Evolutionary conservation across 495 filamentous ascomycete species (phyloP).

Genomic region (Trichoderma asperelloides): DNA sequence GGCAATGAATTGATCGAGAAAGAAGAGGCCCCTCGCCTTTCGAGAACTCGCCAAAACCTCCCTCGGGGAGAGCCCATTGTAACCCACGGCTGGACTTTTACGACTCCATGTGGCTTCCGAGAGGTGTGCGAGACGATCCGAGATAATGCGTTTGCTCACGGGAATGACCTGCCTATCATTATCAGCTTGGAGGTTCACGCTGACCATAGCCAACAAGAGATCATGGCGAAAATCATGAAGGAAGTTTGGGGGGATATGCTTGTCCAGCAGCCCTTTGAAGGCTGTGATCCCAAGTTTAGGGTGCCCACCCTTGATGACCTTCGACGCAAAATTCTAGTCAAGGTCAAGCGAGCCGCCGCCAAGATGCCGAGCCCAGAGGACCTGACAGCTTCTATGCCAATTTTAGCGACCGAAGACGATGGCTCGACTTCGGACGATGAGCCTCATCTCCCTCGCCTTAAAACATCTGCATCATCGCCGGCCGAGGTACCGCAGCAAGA

Average conservation of each 20-base stretch:
- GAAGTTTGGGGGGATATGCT: constrained; percentile 71
- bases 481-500: not conserved
- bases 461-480: not conserved
- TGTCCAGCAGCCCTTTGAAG: constrained; percentile 45
- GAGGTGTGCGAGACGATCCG: constrained; percentile 74
- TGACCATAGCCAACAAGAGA: constrained; percentile 67
- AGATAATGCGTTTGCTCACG: constrained; percentile 59
- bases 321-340: constrained; percentile 76
- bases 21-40: constrained; percentile 8
- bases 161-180: constrained; percentile 67
- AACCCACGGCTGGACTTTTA: constrained; percentile 79
- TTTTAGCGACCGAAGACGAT: constrained; percentile 20
- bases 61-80: constrained; percentile 56
- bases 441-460: not conserved
- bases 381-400: constrained; percentile 18
- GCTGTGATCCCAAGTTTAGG: constrained; percentile 36
- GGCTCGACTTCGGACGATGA: constrained; percentile 25
- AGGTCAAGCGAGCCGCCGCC: constrained; percentile 64
- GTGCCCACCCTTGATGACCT: constrained; percentile 65
- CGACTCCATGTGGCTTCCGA: constrained; percentile 75
- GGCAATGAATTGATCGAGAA: not conserved
- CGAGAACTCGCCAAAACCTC: constrained; percentile 21
- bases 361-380: constrained; percentile 18
- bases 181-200: constrained; percentile 88
- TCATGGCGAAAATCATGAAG: constrained; percentile 89